Evolutionary conservation across 352 stramenopile species (phyloP).

Genomic region (Pythium brachiatum): DNA sequence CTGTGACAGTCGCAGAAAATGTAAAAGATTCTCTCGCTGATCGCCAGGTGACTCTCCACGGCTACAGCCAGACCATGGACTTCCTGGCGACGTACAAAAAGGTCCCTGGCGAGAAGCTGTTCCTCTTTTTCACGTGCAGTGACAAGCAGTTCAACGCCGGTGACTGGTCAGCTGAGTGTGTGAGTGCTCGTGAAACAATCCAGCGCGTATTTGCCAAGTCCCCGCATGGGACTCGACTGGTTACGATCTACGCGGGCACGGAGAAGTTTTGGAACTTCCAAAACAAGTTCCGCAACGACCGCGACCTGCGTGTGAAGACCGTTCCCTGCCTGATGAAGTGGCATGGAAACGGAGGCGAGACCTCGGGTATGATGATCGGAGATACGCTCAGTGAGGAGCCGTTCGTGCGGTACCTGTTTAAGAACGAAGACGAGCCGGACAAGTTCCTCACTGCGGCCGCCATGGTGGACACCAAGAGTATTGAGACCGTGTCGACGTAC

Average conservation of each 20-base stretch:
- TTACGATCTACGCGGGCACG: slow-evolving; percentile 56
- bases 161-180: slow-evolving; percentile 55
- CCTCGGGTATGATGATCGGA: slow-evolving; percentile 51
- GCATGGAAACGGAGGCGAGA: slow-evolving; percentile 47
- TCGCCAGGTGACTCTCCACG: slow-evolving; percentile 43
- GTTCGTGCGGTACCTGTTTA: slow-evolving; percentile 65
- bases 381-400: slow-evolving; percentile 48
- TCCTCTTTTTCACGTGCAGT: slow-evolving; percentile 70
- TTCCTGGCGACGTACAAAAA: slow-evolving; percentile 47
- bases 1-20: not conserved
- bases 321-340: slow-evolving; percentile 64
- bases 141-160: slow-evolving; percentile 37
- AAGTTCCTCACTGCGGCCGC: slow-evolving; percentile 34
- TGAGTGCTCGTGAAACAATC: slow-evolving; percentile 40
- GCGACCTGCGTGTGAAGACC: slow-evolving; percentile 57
- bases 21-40: slow-evolving; percentile 31
- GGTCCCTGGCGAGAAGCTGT: slow-evolving; percentile 36
- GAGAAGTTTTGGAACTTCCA: slow-evolving; percentile 48
- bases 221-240: slow-evolving; percentile 44
- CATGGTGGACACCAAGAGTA: slow-evolving; percentile 46
- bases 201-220: slow-evolving; percentile 60
- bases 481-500: slow-evolving; percentile 45
- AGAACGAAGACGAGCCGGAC: slow-evolving; percentile 49
- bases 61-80: slow-evolving; percentile 47
- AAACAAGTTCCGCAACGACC: slow-evolving; percentile 58